Evolutionary conservation across 768 basidiomycete genomes (phyloP).

Genomic region (Pholiota molesta): DNA sequence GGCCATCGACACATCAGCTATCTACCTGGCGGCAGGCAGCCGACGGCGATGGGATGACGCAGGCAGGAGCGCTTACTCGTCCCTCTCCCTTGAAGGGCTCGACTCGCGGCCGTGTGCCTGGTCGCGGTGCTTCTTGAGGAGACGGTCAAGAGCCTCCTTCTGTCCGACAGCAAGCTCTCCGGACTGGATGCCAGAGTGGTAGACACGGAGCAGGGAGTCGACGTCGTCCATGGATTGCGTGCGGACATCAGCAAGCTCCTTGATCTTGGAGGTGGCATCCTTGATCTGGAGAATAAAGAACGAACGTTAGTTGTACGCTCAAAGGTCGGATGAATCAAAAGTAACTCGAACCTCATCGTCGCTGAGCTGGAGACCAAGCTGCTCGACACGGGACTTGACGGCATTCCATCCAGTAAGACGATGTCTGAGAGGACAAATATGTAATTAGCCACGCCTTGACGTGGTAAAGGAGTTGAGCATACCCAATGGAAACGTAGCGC

Average conservation of each 20-base stretch:
- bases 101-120: constrained; percentile 30
- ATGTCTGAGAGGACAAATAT: constrained; percentile 52
- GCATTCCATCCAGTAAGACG: constrained; percentile 99
- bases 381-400: constrained; percentile 99
- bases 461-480: constrained; percentile 20
- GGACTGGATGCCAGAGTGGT: constrained; percentile 91
- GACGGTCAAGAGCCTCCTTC: constrained; percentile 84
- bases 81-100: constrained; percentile 28
- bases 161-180: constrained; percentile 95
- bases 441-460: background rate
- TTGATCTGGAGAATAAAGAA: constrained; percentile 63
- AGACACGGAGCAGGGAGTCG: constrained; percentile 93
- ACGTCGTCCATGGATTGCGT: constrained; percentile 99
- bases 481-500: constrained; percentile 97
- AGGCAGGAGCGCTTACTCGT: constrained; percentile 17
- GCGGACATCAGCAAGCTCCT: constrained; percentile 97
- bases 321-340: constrained; percentile 1
- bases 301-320: background rate
- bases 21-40: background rate
- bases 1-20: background rate
- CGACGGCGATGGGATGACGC: background rate
- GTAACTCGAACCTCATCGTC: constrained; percentile 75
- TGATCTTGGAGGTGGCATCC: constrained; percentile 99
- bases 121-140: constrained; percentile 77
- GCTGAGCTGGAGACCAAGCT: constrained; percentile 85